Evolutionary conservation across 2,329 filamentous ascomycete species (phyloP), one percentile per base, ranked within the genome.

Genomic region (Fusarium sacchari): DNA sequence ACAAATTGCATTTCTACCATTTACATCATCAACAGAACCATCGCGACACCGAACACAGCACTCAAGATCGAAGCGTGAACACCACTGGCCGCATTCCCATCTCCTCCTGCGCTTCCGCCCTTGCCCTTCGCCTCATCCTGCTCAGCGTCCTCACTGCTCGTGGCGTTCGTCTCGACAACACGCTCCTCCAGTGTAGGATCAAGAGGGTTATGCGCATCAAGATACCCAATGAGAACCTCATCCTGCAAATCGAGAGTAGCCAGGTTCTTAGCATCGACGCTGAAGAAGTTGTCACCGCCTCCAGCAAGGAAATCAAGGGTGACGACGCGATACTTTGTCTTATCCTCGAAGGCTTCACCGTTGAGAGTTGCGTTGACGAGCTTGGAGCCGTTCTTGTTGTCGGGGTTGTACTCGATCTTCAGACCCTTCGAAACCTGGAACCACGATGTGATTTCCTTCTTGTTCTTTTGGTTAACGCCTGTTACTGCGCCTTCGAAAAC

Each of bases 301-400:
- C 85, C 85, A 3, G 89, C 89, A 1, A 92, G 72, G 73, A 92
- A 92, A 74, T 92, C 90, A 3, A 91, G 82, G 0, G 90, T 92
- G 22, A 90, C 88, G 26, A 92, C 79, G 17, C 84, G 86, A 79
- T 92, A 92, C 34, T 85, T 81, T 17, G 65, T 50, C 11, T 79
- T 79, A 17, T 83, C 80, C 39, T 88, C 85, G 5, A 92, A 81
- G 1, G 83, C 80, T 72, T 85, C 75, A 20, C 82, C 87, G 37
- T 82, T 84, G 40, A 92, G 84, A 3, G 82, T 85, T 4, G 91
- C 84, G 22, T 83, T 82, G 24, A 90, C 83, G 7, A 92, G 85
- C 62, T 84, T 87, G 37, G 81, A 84, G 46, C 87, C 87, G 36
- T 83, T 84, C 20, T 78, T 80, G 67, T 84, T 86, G 34, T 82